phyloP scores from a whole-genome alignment of 2,329 filamentous ascomycete genomes.

The Xylaria sp. region DNA sequence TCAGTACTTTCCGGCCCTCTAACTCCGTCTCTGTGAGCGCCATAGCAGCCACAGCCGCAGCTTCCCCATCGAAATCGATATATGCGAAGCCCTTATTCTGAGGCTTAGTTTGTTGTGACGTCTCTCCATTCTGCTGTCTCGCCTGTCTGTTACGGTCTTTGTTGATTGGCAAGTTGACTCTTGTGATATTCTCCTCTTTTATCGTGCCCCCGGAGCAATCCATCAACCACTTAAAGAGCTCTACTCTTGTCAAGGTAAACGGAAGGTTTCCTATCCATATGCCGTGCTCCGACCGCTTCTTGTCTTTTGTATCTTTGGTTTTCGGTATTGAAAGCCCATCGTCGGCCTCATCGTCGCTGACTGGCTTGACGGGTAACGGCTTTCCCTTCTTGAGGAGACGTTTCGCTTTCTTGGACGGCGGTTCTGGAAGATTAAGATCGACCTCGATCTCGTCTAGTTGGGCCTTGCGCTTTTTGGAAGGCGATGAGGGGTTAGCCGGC shows the following conservation, averaged over 20 bases:
- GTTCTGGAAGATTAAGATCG: constrained; percentile 88
- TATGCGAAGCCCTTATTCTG: constrained; percentile 96
- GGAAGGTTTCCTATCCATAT: constrained; percentile 97
- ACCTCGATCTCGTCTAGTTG: constrained; percentile 82
- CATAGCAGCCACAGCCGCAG: constrained; percentile 79
- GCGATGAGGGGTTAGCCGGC: constrained; percentile 27
- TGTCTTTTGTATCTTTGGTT: constrained; percentile 55
- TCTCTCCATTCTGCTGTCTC: constrained; percentile 40
- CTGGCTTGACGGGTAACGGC: constrained; percentile 58
- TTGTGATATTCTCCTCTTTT: constrained; percentile 77
- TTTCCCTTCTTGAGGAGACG: constrained; percentile 90
- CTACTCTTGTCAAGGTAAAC: constrained; percentile 79
- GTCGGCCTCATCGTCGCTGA: constrained; percentile 54
- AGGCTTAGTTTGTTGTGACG: constrained; percentile 39
- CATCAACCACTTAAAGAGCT: constrained; percentile 83
- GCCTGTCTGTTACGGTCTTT: constrained; percentile 50
- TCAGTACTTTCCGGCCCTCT: constrained; percentile 80
- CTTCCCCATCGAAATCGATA: constrained; percentile 82
- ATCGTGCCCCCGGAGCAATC: constrained; percentile 74
- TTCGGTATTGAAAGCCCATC: constrained; percentile 44
- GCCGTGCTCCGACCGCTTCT: constrained; percentile 78
- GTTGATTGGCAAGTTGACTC: constrained; percentile 79
- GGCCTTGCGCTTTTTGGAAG: constrained; percentile 77
- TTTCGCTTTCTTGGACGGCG: constrained; percentile 92
- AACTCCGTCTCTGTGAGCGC: constrained; percentile 86